Evolutionary conservation across 306 rosid species (phyloP), one percentile per base, ranked within the genome.

Genomic region (Potentilla sterilis): DNA sequence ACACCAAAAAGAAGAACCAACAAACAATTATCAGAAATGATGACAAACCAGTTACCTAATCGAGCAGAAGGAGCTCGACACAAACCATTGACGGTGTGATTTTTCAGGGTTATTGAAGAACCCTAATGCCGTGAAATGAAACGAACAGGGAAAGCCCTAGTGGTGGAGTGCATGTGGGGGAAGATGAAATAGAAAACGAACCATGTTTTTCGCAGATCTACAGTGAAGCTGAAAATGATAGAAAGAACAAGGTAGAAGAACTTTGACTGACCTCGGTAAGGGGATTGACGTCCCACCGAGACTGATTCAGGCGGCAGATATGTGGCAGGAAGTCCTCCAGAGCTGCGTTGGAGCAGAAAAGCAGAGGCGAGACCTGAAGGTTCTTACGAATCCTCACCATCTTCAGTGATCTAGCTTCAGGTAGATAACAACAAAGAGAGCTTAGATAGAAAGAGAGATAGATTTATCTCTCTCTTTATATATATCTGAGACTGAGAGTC

Each of bases 271-370:
- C 78, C 14, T 78, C 77, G 41, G 68, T 79, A 73, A 88, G 84
- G 79, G 89, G 83, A 85, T 81, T 83, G 84, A 88, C 88, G 83
- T 94, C 98, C 98, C 98, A 94, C 10, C 97, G 90, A 5, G 94
- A 90, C 80, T 87, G 97, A 80, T 91, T 94, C 54, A 94, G 87
- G 76, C 81, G 90, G 84, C 98, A 94, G 70, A 88, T 81, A 85
- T 85, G 89, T 2, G 89, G 71, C 67, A 84, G 94, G 35, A 79
- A 80, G 5, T 59, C 69, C 75, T 81, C 75, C 46, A 88, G 82
- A 74, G 79, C 80, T 70, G 86, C 85, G 63, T 68, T 32, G 0
- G 84, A 76, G 35, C 87, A 75, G 77, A 72, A 78, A 16, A 84
- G 75, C 41, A 87, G 85, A 15, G 90, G 87, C 35, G 92, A 88